Evolutionary conservation across 2,329 filamentous ascomycete genomes (phyloP).

Genomic region (Xylaria sp.): DNA sequence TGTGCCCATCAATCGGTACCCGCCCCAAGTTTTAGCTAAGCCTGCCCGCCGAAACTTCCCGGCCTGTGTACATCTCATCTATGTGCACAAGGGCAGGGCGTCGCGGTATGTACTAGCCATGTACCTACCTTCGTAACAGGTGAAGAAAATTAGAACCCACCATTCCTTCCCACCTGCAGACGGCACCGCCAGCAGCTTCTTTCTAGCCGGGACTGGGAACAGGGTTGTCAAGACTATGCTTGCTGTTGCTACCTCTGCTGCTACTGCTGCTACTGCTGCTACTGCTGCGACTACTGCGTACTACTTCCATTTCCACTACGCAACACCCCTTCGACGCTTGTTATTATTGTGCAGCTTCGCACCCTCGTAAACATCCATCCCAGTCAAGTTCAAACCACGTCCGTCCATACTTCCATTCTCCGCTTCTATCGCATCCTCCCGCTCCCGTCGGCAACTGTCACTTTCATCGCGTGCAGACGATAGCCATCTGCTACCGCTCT

Average conservation of each 20-base stretch:
- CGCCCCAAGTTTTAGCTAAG: conserved; percentile 13
- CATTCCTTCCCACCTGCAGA: conserved; percentile 7
- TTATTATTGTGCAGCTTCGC: background rate
- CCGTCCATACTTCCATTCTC: background rate
- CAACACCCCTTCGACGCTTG: background rate
- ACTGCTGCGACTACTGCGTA: background rate
- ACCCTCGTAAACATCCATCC: conserved; percentile 1
- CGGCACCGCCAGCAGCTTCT: conserved; percentile 20
- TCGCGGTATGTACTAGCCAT: background rate
- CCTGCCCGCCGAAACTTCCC: conserved; percentile 21
- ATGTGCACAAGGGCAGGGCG: background rate
- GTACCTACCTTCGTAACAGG: background rate
- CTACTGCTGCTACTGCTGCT: background rate
- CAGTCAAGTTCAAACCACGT: conserved; percentile 4
- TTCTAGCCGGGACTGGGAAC: conserved; percentile 2
- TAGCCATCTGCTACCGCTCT: conserved; percentile 12
- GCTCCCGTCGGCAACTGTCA: conserved; percentile 19
- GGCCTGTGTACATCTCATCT: conserved; percentile 2
- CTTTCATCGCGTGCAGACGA: conserved; percentile 21
- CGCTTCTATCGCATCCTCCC: conserved; percentile 13
- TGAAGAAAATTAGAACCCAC: conserved; percentile 7
- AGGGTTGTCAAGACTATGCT: conserved; percentile 18
- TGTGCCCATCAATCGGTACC: conserved; percentile 1
- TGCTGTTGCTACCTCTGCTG: conserved; percentile 12
- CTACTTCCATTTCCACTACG: no score